phyloP scores from a whole-genome alignment of 192 early-diverging fungal species.

The Rhizophagus prolifer region DNA sequence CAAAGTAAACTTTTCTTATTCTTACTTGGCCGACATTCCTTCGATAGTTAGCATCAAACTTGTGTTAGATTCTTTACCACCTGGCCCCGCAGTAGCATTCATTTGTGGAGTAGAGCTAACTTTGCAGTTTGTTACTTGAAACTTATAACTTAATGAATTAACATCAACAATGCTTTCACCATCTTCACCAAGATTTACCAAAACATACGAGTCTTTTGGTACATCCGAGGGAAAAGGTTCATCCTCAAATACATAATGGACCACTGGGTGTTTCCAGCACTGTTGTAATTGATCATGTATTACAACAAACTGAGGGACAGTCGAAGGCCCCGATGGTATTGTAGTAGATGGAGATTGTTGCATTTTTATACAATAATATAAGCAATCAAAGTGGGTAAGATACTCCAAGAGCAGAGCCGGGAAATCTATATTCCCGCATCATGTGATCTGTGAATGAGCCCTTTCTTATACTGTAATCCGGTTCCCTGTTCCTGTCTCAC shows the following conservation, averaged over 20 bases:
- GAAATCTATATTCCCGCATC: too few species aligned
- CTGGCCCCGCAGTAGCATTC: slow-evolving; percentile 6
- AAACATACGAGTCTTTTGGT: slow-evolving; percentile 38
- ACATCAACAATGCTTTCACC: slow-evolving; percentile 29
- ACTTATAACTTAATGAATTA: slow-evolving; percentile 43
- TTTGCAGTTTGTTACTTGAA: slow-evolving; percentile 42
- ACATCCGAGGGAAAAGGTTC: slow-evolving; percentile 36
- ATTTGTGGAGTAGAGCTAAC: slow-evolving; percentile 32
- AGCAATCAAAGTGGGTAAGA: too few species aligned
- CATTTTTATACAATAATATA: not conserved
- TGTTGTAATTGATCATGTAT: slow-evolving; percentile 41
- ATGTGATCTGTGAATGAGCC: too few species aligned
- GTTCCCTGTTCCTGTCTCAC: too few species aligned
- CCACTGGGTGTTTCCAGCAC: slow-evolving; percentile 41
- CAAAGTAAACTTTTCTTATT: not conserved
- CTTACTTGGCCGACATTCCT: slow-evolving; percentile 37
- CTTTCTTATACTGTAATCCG: too few species aligned
- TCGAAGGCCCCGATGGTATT: slow-evolving; percentile 7
- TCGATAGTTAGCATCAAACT: slow-evolving; percentile 37
- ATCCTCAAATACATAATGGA: slow-evolving; percentile 50
- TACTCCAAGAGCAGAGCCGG: too few species aligned
- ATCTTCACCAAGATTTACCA: slow-evolving; percentile 38
- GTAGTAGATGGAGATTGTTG: slow-evolving; percentile 5
- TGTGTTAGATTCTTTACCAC: slow-evolving; percentile 15
- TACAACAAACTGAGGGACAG: slow-evolving; percentile 48